A percentile compares a stretch with the other conserved stretches of the same genome.
Conservation (phyloP, 208 protist species). For the Acanthamoeba divionensis region DNA sequence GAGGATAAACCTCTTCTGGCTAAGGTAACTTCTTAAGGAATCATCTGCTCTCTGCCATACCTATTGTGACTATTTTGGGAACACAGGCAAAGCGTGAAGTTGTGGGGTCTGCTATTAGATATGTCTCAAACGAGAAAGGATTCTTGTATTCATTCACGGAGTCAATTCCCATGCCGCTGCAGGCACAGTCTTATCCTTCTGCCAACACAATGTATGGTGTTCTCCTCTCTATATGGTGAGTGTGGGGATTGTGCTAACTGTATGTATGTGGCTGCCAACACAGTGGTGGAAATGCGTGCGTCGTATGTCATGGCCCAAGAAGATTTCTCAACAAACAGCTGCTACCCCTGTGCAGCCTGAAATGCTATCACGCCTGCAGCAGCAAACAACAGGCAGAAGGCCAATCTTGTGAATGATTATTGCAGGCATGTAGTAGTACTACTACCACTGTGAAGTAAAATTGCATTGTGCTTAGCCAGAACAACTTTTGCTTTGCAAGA, state of each 20-base stretch:
- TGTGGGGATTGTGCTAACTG: neutral
- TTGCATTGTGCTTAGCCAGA: neutral
- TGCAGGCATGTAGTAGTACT: too few relatives aligned
- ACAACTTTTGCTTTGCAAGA: neutral
- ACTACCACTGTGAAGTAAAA: neutral
- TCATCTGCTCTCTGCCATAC: neutral
- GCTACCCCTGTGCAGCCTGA: neutral
- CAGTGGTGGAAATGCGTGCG: neutral
- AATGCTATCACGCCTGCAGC: neutral
- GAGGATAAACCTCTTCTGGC: neutral
- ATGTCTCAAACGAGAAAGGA: neutral
- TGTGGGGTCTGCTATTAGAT: neutral
- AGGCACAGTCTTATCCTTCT: neutral
- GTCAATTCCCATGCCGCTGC: neutral
- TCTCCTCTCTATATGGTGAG: neutral
- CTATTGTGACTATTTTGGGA: neutral
- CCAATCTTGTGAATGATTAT: too few relatives aligned
- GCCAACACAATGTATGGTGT: neutral
- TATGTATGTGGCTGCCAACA: neutral
- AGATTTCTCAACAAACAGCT: neutral
- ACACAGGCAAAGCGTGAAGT: neutral
- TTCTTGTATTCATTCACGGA: neutral
- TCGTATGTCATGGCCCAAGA: neutral
- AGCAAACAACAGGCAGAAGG: neutral
- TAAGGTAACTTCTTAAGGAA: neutral